Base-by-base conservation (phyloP, 2,329 filamentous ascomycete genomes). In the Aspergillus texensis region DNA sequence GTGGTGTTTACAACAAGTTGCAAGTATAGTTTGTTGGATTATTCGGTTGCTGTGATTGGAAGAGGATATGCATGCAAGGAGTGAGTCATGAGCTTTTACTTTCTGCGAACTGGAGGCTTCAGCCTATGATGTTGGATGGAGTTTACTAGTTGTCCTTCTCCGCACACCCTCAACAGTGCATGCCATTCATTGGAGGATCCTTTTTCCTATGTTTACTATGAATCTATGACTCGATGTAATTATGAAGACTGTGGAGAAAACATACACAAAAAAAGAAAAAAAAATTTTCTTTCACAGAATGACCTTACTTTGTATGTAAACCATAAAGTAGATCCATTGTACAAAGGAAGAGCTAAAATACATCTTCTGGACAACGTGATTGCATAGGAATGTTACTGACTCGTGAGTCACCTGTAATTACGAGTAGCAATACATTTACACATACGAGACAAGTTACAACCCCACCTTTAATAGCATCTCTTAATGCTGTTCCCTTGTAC, bases 1-100 rank as follows among this genome's bases (percentile, higher is more conserved):
- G 46, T 43, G 34, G 39, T 41, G 39, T 43, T 30, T 24, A 52
- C 50, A 48, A 32, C 26, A 46, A 28, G 24, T 32, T 52, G 28
- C 28, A n/a, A 21, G 52, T 28, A 28, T 36, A 14, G 19, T 55
- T 6, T 55, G 52, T 55, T 55, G 52, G 52, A 16, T n/a, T 1
- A 26, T 28, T 55, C 9, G n/a, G 19, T 55, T 24, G 8, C 19
- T 39, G 14, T 55, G 32, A 55, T 55, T 55, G 52, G 52, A 32
- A 34, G 32, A 39, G 4, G n/a, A 24, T 26, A 36, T 54, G 28
- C 28, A 54, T 54, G 52, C 28, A 21, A 2, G 50, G n/a, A 36
- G 52, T 54, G 52, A 54, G 52, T 54, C 52, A 54, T 54, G 52
- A 36, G 52, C 32, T 55, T 55, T 55, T 39, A 19, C 24, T n/a